Percentiles rank a stretch among this genome's conserved stretches.
phyloP scores from a whole-genome alignment of 2,329 filamentous ascomycete species.

The Ophiosphaerella herpotricha region DNA sequence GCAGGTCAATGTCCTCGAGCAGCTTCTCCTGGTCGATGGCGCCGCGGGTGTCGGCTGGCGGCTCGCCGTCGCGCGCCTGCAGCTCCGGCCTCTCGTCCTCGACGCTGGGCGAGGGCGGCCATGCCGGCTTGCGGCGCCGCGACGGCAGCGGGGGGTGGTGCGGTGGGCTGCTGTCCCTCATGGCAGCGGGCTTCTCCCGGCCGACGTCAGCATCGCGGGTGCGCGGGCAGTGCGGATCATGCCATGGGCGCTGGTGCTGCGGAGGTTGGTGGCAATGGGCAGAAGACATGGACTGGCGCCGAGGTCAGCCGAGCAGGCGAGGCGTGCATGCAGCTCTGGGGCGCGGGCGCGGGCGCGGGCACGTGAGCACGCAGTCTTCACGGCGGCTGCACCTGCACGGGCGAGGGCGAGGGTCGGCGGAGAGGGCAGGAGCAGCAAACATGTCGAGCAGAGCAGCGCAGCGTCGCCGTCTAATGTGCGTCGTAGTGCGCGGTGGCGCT shows the following conservation, averaged over 20 bases:
- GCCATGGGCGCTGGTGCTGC: conserved; percentile 24
- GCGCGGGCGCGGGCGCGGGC: too few species aligned
- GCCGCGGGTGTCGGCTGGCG: conserved; percentile 66
- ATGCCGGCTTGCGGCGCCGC: conserved; percentile 29
- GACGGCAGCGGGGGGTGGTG: conserved; percentile 11
- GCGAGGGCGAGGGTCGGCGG: neutral
- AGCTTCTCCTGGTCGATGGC: conserved; percentile 71
- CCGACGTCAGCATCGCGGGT: conserved; percentile 24
- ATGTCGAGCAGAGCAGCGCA: conserved; percentile 4
- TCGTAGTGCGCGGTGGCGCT: conserved; percentile 16
- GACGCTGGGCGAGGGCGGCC: conserved; percentile 67
- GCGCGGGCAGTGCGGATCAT: conserved; percentile 29
- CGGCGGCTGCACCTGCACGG: neutral
- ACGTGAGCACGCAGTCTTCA: too few species aligned
- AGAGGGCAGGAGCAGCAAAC: conserved; percentile 8
- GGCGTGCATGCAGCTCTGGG: neutral
- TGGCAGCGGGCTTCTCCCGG: conserved; percentile 23
- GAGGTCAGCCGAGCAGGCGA: conserved; percentile 17
- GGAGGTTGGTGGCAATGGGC: conserved; percentile 31
- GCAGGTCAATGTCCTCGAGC: conserved; percentile 62
- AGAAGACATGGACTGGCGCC: conserved; percentile 24
- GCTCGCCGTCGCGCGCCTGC: conserved; percentile 50
- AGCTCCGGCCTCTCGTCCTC: conserved; percentile 71
- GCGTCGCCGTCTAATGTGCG: too few species aligned
- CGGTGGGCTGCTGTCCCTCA: conserved; percentile 24